A percentile compares a stretch with the other conserved stretches of the same genome.
phyloP scores from a whole-genome alignment of 371 early-diverging fungal genomes.

The Homolaphlyctis polyrhiza region DNA sequence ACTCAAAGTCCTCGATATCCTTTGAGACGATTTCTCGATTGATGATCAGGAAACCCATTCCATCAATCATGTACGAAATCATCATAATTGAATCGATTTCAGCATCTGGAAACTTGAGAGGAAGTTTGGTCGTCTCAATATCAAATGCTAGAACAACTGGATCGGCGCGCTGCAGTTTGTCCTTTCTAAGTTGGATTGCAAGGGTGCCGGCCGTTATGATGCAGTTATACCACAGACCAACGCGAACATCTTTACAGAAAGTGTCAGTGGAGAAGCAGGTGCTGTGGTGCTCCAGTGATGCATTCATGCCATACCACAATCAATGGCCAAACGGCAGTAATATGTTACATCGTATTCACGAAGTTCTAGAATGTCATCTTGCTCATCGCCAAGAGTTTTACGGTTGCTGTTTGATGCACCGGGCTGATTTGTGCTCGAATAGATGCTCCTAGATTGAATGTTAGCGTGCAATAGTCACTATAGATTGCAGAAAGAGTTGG shows the following conservation, averaged over 20 bases:
- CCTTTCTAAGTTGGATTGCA: constrained; percentile 60
- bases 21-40: constrained; percentile 95
- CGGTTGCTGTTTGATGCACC: constrained; percentile 1
- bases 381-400: not conserved
- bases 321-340: constrained; percentile 89
- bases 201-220: constrained; percentile 48
- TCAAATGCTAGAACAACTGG: constrained; percentile 97
- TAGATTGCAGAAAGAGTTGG: not conserved
- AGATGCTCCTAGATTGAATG: not conserved
- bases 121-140: constrained; percentile 98
- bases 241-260: constrained; percentile 70
- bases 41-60: constrained; percentile 95
- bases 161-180: constrained; percentile 93
- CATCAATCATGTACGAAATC: constrained; percentile 99
- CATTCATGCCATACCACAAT: constrained; percentile 55
- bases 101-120: constrained; percentile 98
- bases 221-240: constrained; percentile 94
- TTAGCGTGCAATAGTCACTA: not conserved
- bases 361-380: constrained; percentile 71
- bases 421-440: not conserved
- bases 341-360: constrained; percentile 95
- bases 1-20: constrained; percentile 98
- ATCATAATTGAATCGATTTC: constrained; percentile 96
- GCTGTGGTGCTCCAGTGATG: not conserved
- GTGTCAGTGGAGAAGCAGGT: not conserved